Conservation (phyloP, 352 stramenopile species). For the Globisporangium acanthophoron region DNA sequence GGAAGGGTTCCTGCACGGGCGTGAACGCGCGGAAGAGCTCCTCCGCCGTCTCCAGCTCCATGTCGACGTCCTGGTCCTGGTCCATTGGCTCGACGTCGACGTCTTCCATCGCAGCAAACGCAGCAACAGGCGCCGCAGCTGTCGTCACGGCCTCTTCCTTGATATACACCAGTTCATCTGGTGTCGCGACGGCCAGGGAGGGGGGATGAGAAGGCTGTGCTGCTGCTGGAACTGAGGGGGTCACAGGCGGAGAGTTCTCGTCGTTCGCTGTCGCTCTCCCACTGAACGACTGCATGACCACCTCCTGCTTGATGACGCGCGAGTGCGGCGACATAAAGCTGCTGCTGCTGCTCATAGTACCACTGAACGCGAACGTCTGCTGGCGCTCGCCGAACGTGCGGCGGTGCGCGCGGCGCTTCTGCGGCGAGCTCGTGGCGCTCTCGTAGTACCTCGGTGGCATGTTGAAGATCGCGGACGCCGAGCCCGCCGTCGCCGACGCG, state of each 20-base stretch:
- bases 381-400: slow-evolving; percentile 58
- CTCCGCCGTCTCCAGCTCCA: neutral
- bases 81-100: slow-evolving; percentile 8
- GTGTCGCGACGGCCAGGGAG: neutral
- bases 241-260: neutral
- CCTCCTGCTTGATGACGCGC: neutral
- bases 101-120: neutral
- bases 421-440: slow-evolving; percentile 20
- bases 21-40: slow-evolving; percentile 8
- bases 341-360: neutral
- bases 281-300: no score
- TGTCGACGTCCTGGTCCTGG: slow-evolving; percentile 1
- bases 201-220: neutral
- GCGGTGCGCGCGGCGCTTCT: slow-evolving; percentile 40
- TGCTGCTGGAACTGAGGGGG: neutral
- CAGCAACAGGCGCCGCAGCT: neutral
- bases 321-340: neutral
- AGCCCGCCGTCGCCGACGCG: slow-evolving; percentile 3
- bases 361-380: slow-evolving; percentile 43
- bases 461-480: slow-evolving; percentile 13
- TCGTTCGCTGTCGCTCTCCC: neutral
- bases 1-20: slow-evolving; percentile 8
- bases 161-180: slow-evolving; percentile 3
- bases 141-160: slow-evolving; percentile 10
- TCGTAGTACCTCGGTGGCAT: slow-evolving; percentile 44